A percentile compares a stretch with the other conserved stretches of the same genome.
phyloP scores from a whole-genome alignment of 2,329 filamentous ascomycete genomes.

The Neofusicoccum laricinum region DNA sequence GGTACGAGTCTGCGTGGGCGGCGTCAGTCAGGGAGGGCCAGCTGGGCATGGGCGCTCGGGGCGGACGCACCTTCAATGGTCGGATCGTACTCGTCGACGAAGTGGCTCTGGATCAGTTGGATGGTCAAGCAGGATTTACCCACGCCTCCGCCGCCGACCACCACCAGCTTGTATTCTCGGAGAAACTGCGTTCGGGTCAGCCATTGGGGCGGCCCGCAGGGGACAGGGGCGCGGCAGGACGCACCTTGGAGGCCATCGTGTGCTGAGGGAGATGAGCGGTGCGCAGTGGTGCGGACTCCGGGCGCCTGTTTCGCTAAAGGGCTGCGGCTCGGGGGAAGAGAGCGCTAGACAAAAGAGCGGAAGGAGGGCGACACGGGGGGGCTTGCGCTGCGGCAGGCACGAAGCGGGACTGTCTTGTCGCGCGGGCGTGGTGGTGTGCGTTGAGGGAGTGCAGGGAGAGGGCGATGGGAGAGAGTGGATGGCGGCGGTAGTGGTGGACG shows the following conservation, averaged over 20 bases:
- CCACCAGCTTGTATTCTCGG: constrained; percentile 64
- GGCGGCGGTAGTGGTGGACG: constrained; percentile 12
- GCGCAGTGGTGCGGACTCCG: constrained; percentile 12
- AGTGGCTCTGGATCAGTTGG: constrained; percentile 77
- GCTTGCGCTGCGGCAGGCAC: constrained; percentile 1
- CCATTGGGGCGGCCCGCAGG: constrained; percentile 13
- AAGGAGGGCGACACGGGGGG: constrained; percentile 1
- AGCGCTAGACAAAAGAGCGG: constrained; percentile 15
- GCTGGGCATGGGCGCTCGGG: neutral
- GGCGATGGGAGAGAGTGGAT: constrained; percentile 14
- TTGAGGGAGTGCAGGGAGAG: constrained; percentile 6
- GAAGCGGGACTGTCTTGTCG: constrained; percentile 1
- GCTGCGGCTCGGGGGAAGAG: constrained; percentile 13
- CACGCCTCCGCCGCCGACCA: constrained; percentile 95
- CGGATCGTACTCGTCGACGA: constrained; percentile 98
- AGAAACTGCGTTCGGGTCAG: constrained; percentile 44
- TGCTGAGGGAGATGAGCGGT: constrained; percentile 18
- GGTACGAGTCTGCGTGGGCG: constrained; percentile 77
- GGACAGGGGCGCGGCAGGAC: constrained; percentile 12
- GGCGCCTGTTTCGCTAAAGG: constrained; percentile 17
- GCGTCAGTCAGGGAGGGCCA: constrained; percentile 10
- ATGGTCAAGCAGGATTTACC: constrained; percentile 99
- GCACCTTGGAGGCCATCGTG: constrained; percentile 38
- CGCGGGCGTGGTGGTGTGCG: constrained; percentile 1
- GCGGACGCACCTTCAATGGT: constrained; percentile 84